Conservation (phyloP, 768 basidiomycete species). For the Pholiota molesta region DNA sequence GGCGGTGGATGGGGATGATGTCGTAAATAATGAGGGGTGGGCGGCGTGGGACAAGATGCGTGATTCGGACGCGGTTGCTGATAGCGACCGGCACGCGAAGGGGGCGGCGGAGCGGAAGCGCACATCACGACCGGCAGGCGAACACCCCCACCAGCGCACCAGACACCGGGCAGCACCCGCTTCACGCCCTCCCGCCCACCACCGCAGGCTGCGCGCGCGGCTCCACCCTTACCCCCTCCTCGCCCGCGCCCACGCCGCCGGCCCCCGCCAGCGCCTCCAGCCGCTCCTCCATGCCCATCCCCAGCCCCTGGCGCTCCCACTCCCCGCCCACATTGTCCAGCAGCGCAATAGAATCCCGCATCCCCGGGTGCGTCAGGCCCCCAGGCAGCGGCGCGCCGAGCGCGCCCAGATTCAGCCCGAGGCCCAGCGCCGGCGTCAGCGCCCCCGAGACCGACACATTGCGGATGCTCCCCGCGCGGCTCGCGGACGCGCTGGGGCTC, state of each 20-base stretch:
- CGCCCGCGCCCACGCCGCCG: neutral
- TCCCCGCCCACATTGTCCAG: conserved; percentile 77
- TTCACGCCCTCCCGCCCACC: neutral
- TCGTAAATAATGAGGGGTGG: neutral
- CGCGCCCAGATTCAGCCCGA: neutral
- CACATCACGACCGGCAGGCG: no score
- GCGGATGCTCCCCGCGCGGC: conserved; percentile 21
- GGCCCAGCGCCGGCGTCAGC: conserved; percentile 24
- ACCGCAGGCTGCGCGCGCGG: neutral
- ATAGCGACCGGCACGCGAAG: neutral
- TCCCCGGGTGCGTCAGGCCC: conserved; percentile 30
- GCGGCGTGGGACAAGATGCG: neutral
- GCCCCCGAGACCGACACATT: conserved; percentile 25
- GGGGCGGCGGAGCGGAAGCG: no score
- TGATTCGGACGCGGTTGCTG: neutral
- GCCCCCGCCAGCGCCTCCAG: conserved; percentile 46
- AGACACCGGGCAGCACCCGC: neutral
- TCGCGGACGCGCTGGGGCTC: conserved; percentile 12
- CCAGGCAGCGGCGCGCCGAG: conserved; percentile 13
- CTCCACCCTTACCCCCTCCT: neutral
- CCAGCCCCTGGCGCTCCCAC: conserved; percentile 86
- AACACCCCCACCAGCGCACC: neutral
- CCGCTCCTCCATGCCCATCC: conserved; percentile 81
- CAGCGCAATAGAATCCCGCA: conserved; percentile 39
- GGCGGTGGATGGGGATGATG: neutral